A percentile compares a stretch with the other conserved stretches of the same genome.
phyloP scores from a whole-genome alignment of 2,329 filamentous ascomycete species.

The Metarhizium rileyi region DNA sequence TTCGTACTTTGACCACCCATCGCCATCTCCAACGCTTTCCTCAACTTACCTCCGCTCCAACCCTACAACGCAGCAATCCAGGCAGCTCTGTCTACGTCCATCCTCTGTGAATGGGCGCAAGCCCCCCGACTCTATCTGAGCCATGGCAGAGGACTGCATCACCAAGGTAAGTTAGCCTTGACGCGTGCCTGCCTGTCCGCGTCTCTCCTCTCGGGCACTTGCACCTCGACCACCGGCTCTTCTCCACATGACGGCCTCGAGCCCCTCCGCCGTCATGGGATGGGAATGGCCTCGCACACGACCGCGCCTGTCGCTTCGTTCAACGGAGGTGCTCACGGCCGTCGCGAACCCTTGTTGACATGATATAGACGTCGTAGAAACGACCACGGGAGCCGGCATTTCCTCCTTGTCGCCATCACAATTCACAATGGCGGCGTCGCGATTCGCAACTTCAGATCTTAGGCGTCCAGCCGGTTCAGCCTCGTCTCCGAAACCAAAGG shows the following conservation, averaged over 20 bases:
- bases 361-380: constrained; percentile 32
- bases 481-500: constrained; percentile 41
- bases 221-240: neutral
- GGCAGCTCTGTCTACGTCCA: neutral
- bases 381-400: constrained; percentile 24
- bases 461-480: constrained; percentile 40
- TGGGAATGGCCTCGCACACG: neutral
- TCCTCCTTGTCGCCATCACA: constrained; percentile 13
- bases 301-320: constrained; percentile 4
- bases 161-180: constrained; percentile 30
- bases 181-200: neutral
- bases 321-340: constrained; percentile 5
- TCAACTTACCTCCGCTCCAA: neutral
- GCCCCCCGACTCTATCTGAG: constrained; percentile 32
- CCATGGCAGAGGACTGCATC: constrained; percentile 37
- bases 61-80: neutral
- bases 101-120: constrained; percentile 32
- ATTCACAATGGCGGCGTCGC: constrained; percentile 35
- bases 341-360: constrained; percentile 6
- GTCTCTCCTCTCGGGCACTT: neutral
- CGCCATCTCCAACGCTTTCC: neutral
- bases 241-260: neutral
- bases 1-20: neutral
- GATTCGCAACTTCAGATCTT: constrained; percentile 35
- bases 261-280: neutral